Conservation (phyloP, 805 yeast genomes). For the Starmerella tilneyi region DNA sequence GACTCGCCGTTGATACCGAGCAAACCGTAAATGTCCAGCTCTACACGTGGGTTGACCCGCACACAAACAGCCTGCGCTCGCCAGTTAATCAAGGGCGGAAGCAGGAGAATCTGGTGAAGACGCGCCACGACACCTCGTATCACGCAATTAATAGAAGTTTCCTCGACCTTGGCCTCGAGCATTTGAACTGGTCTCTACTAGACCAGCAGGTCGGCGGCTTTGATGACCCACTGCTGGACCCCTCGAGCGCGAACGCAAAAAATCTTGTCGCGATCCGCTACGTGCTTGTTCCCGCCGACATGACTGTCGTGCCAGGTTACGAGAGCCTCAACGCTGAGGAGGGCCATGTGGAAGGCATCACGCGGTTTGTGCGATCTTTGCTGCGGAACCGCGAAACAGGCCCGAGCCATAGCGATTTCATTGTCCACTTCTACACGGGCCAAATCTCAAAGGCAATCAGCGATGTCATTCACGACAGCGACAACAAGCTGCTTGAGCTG, state of each 20-base stretch:
- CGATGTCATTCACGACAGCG: constrained; percentile 38
- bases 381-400: constrained; percentile 20
- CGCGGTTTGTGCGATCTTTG: constrained; percentile 20
- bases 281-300: constrained; percentile 64
- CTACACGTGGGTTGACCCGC: constrained; percentile 34
- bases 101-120: constrained; percentile 39
- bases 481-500: constrained; percentile 12
- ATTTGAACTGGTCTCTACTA: constrained; percentile 74
- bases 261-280: constrained; percentile 61
- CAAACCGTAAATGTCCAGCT: constrained; percentile 72
- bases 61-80: constrained; percentile 8
- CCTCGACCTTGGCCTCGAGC: constrained; percentile 34
- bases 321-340: constrained; percentile 74
- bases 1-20: constrained; percentile 62
- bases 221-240: constrained; percentile 47
- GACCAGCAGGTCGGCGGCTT: constrained; percentile 91
- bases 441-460: constrained; percentile 57
- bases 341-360: constrained; percentile 78
- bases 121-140: constrained; percentile 65
- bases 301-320: constrained; percentile 39
- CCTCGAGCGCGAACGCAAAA: constrained; percentile 41
- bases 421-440: constrained; percentile 70
- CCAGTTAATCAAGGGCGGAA: constrained; percentile 8
- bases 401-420: constrained; percentile 15
- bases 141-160: constrained; percentile 48